Evolutionary conservation across 139 green algal species (phyloP).

Genomic region (Coelastrella sp.): DNA sequence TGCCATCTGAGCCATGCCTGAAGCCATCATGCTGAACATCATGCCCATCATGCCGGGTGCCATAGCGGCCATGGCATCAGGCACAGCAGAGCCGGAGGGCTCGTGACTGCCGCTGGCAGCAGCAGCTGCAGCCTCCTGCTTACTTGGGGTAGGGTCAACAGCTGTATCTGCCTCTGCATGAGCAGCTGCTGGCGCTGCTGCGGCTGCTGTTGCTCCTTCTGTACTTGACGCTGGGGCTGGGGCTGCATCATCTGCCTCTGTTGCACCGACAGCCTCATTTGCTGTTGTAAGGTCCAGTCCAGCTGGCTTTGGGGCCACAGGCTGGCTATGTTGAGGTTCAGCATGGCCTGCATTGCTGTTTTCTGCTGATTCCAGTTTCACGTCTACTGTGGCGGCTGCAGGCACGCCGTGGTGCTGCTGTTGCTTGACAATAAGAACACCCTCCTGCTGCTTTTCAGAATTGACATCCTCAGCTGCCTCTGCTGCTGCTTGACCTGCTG

Average conservation of each 20-base stretch:
- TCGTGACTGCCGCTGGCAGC: background rate
- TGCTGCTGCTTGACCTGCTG: background rate
- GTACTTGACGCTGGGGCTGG: background rate
- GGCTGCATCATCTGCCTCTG: background rate
- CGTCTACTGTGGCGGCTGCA: too few relatives aligned
- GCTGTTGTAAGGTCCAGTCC: too few relatives aligned
- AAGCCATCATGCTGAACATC: slow-evolving; percentile 41
- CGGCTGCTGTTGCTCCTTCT: background rate
- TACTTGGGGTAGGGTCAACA: background rate
- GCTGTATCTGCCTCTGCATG: background rate
- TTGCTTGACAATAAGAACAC: background rate
- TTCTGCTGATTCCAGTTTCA: too few relatives aligned
- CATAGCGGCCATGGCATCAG: slow-evolving; percentile 22
- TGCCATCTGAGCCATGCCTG: slow-evolving; percentile 18
- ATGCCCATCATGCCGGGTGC: slow-evolving; percentile 19
- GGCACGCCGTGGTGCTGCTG: too few relatives aligned
- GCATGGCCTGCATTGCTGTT: too few relatives aligned
- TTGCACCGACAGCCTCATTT: background rate
- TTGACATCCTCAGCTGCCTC: background rate
- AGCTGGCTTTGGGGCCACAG: too few relatives aligned
- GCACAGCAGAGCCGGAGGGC: background rate
- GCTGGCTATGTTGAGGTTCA: too few relatives aligned
- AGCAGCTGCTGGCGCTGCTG: background rate
- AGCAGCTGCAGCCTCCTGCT: background rate
- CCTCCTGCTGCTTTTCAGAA: background rate